Base-by-base conservation (phyloP, 805 yeast genomes). In the Schwanniomyces polymorphus region DNA sequence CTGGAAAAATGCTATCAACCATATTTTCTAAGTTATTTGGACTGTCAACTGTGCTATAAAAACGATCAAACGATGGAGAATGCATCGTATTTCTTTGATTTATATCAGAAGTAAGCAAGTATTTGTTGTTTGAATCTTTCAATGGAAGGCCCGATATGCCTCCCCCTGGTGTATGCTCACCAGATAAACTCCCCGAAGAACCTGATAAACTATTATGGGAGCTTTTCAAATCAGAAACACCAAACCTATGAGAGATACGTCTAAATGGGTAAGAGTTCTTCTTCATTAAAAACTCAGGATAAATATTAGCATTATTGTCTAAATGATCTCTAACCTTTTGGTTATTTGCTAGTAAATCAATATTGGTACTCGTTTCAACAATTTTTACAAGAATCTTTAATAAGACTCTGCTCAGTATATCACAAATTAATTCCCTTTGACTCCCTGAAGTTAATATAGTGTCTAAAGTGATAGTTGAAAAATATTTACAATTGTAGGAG, bases 341-440 rank as follows among this genome's bases (percentile, higher is more conserved):
- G 33, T 56, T 57, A 5, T 45, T 42, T 10, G 49, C 56, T 9
- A 58, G 43, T 37, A 62, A 60, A 7, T 39, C 38, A 21, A 50
- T 41, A 34, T 47, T 43, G 2, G 59, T 50, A 10, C 55, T 49
- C 17, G 53, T 45, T 38, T 64, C 67, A 34, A 63, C 56, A 4
- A 64, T 55, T 26, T 55, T 47, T 23, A 64, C 50, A 3, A 58
- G 52, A 10, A 63, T 51, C 29, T 54, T 48, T 46, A 65, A 52
- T 46, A 62, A 44, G 8, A 60, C 50, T 7, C 62, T 48, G 26
- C 54, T 44, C 16, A 58, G 38, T 33, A 64, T 29, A 35, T 61
- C 63, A 11, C 53, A 42, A 33, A 63, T 47, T 1, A 55, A 42
- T 29, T 55, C 59, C 49, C 58, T 49, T 38, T 58, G 62, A 28